These are phyloP conservation scores for Tulasnella sp. DNA, from an alignment of 768 basidiomycete genomes.

Conservation along the genomic window DNA sequence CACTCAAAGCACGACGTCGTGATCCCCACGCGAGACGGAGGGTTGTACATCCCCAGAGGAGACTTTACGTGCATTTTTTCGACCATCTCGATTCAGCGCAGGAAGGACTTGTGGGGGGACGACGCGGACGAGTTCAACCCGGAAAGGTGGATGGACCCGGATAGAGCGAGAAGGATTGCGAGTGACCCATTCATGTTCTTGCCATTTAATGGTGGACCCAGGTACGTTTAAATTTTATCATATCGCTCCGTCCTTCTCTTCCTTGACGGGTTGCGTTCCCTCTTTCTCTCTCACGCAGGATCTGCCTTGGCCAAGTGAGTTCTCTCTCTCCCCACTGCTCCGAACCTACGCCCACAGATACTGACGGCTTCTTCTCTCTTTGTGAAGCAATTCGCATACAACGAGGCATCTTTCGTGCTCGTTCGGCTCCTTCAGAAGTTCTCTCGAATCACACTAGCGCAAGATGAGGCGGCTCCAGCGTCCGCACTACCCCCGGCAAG, in stretches of 20 bases:
- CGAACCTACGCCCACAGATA: not conserved
- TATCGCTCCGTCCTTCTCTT: not conserved
- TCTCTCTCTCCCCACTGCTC: not conserved
- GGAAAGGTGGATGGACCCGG: slow-evolving; percentile 35
- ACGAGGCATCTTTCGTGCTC: slow-evolving; percentile 28
- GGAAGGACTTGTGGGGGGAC: slow-evolving; percentile 36
- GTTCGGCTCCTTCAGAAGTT: slow-evolving; percentile 27
- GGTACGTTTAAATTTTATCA: not conserved
- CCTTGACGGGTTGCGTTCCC: not conserved
- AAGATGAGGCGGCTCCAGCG: slow-evolving; percentile 23
- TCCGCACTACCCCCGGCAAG: slow-evolving; percentile 10
- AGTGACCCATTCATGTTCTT: slow-evolving; percentile 23
- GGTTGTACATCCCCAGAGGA: slow-evolving; percentile 25
- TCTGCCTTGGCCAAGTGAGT: slow-evolving; percentile 27
- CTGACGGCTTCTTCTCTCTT: not conserved
- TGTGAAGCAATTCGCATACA: slow-evolving; percentile 28
- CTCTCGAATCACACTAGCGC: slow-evolving; percentile 12
- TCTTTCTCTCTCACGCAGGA: not conserved
- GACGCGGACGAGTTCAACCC: slow-evolving; percentile 37
- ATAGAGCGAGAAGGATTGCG: not conserved
- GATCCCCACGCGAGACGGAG: slow-evolving; percentile 19
- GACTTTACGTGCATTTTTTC: slow-evolving; percentile 16
- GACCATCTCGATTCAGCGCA: slow-evolving; percentile 32
- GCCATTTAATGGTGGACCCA: slow-evolving; percentile 25
- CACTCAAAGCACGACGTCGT: slow-evolving; percentile 31